Evolutionary conservation across 2,329 filamentous ascomycete species (phyloP), one percentile per base, ranked within the genome.

Genomic region (Byssoonygena ceratinophila): DNA sequence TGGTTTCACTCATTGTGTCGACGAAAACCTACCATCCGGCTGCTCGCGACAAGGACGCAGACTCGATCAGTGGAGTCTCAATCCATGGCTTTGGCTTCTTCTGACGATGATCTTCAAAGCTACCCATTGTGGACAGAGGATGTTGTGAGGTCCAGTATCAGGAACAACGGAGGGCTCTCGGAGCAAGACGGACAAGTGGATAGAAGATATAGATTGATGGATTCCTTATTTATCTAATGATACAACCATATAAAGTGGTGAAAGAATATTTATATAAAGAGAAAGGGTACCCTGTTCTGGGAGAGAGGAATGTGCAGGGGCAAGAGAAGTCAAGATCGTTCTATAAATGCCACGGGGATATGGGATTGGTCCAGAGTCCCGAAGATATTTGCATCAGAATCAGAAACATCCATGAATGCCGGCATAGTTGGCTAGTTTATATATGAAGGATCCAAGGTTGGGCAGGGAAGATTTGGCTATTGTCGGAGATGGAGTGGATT

Each of bases 61-160:
- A 87, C 61, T 81, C 78, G 54, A 86, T 75, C 55, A 86, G 75
- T 23, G 86, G 85, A 16, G 86, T 90, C 64, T 83, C 73, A 55
- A 81, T 77, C 83, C 84, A 89, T 52, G 85, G 82, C 48, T 63
- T 66, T 48, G 66, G 60, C 57, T 52, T 57, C 55, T 44, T 56
- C 59, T 54, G 58, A 46, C 54, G 54, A 23, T 57, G 54, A 44
- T 59, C 61, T 45, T 60, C 60, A 59, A 66, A 62, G 64, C 64
- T 69, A 49, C 66, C 68, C 68, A 69, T 69, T 36, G 55, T 67
- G 41, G 18, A 36, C 6, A n/a, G n/a, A n/a, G n/a, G n/a, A n/a
- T n/a, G 14, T 4, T 11, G 37, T 7, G n/a, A 7, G 20, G 22
- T 16, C 12, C 9, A 6, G 23, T 9, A 23, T 22, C 23, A 5